Evolutionary conservation across 1,284 basidiomycete genomes (phyloP).

Genomic region (Microstroma glucosiphilum): DNA sequence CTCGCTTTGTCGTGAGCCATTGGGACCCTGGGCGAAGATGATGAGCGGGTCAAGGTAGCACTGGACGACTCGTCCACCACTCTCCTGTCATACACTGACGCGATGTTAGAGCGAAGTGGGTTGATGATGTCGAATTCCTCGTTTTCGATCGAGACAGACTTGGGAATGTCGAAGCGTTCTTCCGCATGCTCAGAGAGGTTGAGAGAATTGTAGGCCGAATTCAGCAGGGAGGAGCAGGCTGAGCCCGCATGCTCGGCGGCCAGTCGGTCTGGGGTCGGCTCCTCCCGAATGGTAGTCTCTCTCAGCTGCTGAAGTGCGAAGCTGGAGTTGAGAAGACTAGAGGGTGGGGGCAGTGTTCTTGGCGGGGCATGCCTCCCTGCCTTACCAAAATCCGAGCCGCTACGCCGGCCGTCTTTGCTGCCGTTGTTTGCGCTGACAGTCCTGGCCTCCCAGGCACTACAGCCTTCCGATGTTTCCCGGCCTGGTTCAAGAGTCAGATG

Average conservation of each 20-base stretch:
- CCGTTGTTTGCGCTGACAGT: neutral
- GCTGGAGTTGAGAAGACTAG: neutral
- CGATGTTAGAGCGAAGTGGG: neutral
- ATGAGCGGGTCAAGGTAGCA: too few species aligned
- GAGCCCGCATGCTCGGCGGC: too few species aligned
- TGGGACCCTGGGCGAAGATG: too few species aligned
- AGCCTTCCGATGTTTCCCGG: neutral
- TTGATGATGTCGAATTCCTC: neutral
- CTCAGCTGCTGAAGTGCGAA: neutral
- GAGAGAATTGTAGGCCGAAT: neutral
- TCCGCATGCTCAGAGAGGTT: neutral
- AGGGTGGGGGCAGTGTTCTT: neutral
- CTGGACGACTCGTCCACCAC: too few species aligned
- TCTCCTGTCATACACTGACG: too few species aligned
- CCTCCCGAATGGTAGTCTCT: too few species aligned
- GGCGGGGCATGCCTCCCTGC: too few species aligned
- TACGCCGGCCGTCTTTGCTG: neutral
- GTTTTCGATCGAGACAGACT: too few species aligned
- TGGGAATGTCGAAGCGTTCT: neutral
- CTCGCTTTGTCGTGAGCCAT: too few species aligned
- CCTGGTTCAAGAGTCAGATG: neutral
- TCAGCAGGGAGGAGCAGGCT: neutral
- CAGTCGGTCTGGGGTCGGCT: too few species aligned
- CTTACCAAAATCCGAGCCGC: too few species aligned
- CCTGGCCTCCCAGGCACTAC: neutral